Evolutionary conservation across 345 rosid species (phyloP).

Genomic region (Hibiscus tridactylites): DNA sequence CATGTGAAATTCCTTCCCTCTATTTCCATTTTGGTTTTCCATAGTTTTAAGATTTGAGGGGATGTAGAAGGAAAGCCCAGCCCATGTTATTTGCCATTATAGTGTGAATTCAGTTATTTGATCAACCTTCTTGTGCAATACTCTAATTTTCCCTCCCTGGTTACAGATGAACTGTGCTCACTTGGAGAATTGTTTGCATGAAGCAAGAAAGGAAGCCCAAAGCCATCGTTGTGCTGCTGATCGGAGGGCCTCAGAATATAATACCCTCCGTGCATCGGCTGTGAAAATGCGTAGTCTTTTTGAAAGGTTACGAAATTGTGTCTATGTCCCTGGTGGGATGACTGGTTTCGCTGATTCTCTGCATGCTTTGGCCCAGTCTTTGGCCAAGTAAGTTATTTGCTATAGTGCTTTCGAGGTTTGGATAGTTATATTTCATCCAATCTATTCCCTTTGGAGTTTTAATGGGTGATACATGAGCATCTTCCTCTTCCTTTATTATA

Average conservation of each 20-base stretch:
- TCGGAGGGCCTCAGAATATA: slow-evolving; percentile 78
- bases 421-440: neutral
- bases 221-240: slow-evolving; percentile 94
- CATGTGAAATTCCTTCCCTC: slow-evolving; percentile 13
- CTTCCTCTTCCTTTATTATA: neutral
- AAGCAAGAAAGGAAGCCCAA: slow-evolving; percentile 98
- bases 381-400: slow-evolving; percentile 66
- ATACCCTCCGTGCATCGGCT: slow-evolving; percentile 72
- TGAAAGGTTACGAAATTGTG: slow-evolving; percentile 70
- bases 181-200: slow-evolving; percentile 95
- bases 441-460: neutral
- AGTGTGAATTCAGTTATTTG: neutral
- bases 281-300: slow-evolving; percentile 76
- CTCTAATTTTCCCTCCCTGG: neutral
- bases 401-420: slow-evolving; percentile 31
- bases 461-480: neutral
- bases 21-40: neutral
- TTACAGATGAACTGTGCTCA: slow-evolving; percentile 94
- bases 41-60: slow-evolving; percentile 2
- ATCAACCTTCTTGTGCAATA: neutral
- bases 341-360: slow-evolving; percentile 73
- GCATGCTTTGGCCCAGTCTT: slow-evolving; percentile 71
- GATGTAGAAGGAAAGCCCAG: neutral
- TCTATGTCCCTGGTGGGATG: slow-evolving; percentile 54
- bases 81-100: neutral